Evolutionary conservation across 1,284 basidiomycete genomes (phyloP), one percentile per base, ranked within the genome.

Genomic region (Cystobasidium sp.): DNA sequence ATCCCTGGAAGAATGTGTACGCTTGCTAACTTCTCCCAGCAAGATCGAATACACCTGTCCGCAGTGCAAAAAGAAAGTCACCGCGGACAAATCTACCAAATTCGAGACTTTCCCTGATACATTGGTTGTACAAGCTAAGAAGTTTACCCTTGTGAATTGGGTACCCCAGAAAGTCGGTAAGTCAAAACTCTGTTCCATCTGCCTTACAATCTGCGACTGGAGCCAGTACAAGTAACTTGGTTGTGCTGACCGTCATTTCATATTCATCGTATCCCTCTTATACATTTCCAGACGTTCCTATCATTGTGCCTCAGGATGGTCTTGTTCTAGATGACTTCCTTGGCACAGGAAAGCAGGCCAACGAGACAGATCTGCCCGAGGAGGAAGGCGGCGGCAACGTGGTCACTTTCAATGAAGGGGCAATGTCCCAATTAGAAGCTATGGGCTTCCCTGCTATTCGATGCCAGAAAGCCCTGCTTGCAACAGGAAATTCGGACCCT

Each of bases 141-240:
- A 97, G 80, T 98, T 98, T 85, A 92, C 96, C 83, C 87, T 97
- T 6, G 89, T 96, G 68, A 95, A 95, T 80, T 99, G 96, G 96
- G 93, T 99, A 3, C 96, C 97, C 0, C 88, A 91, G 6, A 99
- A 99, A 82, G 87, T 98, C 46, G 91, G 92, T 93, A 75, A 44
- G 87, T 83, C 31, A 31, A 31, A 31, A 1, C 18, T 53, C 8
- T 6, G n/a, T 9, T 65, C 31, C 31, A 31, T 31, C 31, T 31
- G 31, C 31, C 31, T 31, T 31, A 5, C 31, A 31, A 31, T 31
- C 31, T 31, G 31, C 31, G 31, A 31, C 2, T 31, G 31, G 31
- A 31, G 31, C 31, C 31, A 31, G 31, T 31, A 31, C 31, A 31
- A 31, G 31, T 31, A 5, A 31, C 1, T 31, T 31, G 31, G 31